Base-by-base conservation (phyloP, 2,329 filamentous ascomycete species). In the Didymella sp. region DNA sequence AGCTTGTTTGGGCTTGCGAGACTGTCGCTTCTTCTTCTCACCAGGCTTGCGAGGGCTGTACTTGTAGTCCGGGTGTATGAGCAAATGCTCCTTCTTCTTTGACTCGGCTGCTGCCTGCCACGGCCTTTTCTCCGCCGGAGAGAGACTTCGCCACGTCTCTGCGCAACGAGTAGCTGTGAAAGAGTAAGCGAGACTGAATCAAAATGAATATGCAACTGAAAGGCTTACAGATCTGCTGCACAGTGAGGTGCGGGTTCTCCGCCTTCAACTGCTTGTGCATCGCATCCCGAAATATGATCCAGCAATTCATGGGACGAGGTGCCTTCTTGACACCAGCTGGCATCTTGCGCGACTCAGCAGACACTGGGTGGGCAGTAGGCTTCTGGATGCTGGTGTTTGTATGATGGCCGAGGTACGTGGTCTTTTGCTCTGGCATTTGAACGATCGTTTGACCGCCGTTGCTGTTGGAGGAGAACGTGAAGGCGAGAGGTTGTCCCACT, bases 231-330 rank as follows among this genome's bases (percentile, higher is more conserved):
- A 70, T 67, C 21, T 66, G 42, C 31, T 70, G 64, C 24, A 68
- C 66, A 7, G 61, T 60, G 22, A 66, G 52, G 3, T 66, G 37
- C 2, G 64, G 62, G 40, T 62, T 51, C 21, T 60, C 50, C 11
- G 41, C 35, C 43, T 68, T 68, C 37, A 67, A 51, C 27, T 58
- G 28, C 59, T 64, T 65, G 57, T 64, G 56, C 60, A 52, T 62
- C 6, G 46, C 51, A 37, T 70, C 64, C 51, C 68, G 46, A 53
- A 60, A 70, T 17, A 69, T 56, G 57, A 70, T 64, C 59, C 59
- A 70, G 47, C 66, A 68, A 37, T 70, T 70, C 68, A 68, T 69
- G n/a, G 68, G 68, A 9, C 68, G 68, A 7, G 68, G 68, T 28
- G 62, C 58, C 28, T 62, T 67, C 61, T 64, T 67, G 15, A 42